Conservation (phyloP, 768 basidiomycete species). For the Omphalotus guepiniiformis region DNA sequence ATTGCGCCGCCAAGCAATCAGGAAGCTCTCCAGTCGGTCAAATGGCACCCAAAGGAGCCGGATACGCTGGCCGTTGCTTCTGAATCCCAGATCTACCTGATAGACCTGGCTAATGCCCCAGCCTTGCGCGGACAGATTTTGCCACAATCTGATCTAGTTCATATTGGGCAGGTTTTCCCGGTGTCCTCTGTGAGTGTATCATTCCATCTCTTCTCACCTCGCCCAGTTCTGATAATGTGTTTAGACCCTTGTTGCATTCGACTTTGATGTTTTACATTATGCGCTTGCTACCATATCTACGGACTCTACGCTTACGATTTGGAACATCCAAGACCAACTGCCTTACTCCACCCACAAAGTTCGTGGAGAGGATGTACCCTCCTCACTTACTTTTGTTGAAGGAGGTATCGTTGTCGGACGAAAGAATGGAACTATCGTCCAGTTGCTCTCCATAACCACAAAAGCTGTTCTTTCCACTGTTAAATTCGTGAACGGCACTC, state of each 20-base stretch:
- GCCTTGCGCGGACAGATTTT: conserved; percentile 62
- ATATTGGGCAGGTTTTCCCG: conserved; percentile 63
- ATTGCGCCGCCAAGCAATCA: conserved; percentile 56
- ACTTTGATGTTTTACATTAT: conserved; percentile 75
- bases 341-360: conserved; percentile 76
- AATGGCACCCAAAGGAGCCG: conserved; percentile 83
- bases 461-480: conserved; percentile 73
- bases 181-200: conserved; percentile 59
- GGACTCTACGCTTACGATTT: conserved; percentile 76
- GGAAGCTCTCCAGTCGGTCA: conserved; percentile 68
- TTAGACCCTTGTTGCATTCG: conserved; percentile 80
- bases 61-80: conserved; percentile 83
- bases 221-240: conserved; percentile 5
- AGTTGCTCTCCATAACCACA: conserved; percentile 72
- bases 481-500: conserved; percentile 66
- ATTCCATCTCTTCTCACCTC: neutral
- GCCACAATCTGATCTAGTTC: conserved; percentile 63
- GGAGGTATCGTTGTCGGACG: conserved; percentile 82
- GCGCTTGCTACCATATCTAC: conserved; percentile 79
- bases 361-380: conserved; percentile 75
- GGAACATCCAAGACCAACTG: conserved; percentile 75
- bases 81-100: conserved; percentile 67
- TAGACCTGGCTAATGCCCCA: conserved; percentile 65
- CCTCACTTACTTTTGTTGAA: conserved; percentile 81
- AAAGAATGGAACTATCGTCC: conserved; percentile 81